These are phyloP conservation scores for Byssochlamys sp. DNA, from an alignment of 2,329 filamentous ascomycete species.

Conservation along the genomic window DNA sequence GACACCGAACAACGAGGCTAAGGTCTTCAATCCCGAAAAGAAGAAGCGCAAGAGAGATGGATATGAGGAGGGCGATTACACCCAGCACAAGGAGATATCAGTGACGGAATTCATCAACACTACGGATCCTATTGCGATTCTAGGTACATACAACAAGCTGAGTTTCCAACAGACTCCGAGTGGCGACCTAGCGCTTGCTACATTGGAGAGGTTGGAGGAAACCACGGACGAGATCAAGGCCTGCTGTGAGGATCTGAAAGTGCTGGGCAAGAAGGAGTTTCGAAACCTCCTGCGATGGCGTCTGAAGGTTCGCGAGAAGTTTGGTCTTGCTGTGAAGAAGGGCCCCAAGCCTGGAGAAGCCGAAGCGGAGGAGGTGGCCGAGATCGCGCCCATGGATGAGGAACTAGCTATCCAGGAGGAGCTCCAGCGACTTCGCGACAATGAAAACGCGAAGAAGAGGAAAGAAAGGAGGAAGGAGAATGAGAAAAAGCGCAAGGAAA, in stretches of 20 bases:
- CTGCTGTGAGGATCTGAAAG: conserved; percentile 75
- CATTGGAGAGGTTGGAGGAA: conserved; percentile 73
- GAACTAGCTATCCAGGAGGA: conserved; percentile 85
- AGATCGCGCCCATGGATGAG: conserved; percentile 86
- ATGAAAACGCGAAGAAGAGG: conserved; percentile 65
- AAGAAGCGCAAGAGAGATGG: conserved; percentile 97
- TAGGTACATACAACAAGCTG: conserved; percentile 75
- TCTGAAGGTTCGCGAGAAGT: conserved; percentile 76
- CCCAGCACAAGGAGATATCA: conserved; percentile 77
- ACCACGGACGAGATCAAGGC: conserved; percentile 72
- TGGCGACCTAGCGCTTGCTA: conserved; percentile 75
- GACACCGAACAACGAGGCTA: conserved; percentile 89
- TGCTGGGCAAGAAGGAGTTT: conserved; percentile 89
- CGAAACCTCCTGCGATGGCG: conserved; percentile 83
- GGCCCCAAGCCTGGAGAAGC: conserved; percentile 39
- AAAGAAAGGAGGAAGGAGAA: conserved; percentile 80
- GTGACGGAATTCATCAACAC: conserved; percentile 93
- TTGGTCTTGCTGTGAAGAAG: conserved; percentile 75
- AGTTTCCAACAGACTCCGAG: conserved; percentile 71
- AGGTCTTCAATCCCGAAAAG: conserved; percentile 92
- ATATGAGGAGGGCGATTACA: conserved; percentile 93
- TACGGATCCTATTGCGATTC: conserved; percentile 80
- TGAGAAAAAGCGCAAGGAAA: conserved; percentile 86
- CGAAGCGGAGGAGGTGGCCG: conserved; percentile 63
- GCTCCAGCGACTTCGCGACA: conserved; percentile 70